These are phyloP conservation scores for Fraxinus ornus DNA, from an alignment of 305 asterid genomes.

Conservation along the genomic window DNA sequence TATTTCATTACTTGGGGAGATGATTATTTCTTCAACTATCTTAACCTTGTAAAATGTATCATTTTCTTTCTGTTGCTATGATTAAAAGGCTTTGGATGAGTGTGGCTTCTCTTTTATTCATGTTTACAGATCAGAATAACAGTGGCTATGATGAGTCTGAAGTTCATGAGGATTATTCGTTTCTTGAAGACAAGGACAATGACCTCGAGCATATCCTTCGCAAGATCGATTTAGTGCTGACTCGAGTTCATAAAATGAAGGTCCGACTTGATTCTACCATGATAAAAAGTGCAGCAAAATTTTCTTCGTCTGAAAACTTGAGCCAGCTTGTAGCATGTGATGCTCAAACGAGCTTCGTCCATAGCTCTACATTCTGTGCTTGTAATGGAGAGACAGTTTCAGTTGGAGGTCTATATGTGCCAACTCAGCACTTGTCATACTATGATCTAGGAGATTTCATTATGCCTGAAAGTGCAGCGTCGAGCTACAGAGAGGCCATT, in stretches of 20 bases:
- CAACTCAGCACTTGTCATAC: conserved; percentile 47
- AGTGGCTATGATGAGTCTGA: conserved; percentile 48
- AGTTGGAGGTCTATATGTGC: conserved; percentile 45
- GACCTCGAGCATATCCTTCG: conserved; percentile 60
- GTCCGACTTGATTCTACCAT: conserved; percentile 56
- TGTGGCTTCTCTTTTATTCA: background rate
- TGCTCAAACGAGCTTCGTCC: conserved; percentile 53
- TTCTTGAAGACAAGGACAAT: conserved; percentile 44
- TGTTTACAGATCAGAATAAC: conserved; percentile 42
- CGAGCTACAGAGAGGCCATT: conserved; percentile 65
- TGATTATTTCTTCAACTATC: background rate
- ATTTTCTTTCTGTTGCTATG: background rate
- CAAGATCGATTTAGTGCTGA: conserved; percentile 60
- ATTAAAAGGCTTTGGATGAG: background rate
- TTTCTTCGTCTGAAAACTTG: conserved; percentile 88
- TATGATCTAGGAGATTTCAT: conserved; percentile 65
- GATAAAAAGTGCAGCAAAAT: conserved; percentile 55
- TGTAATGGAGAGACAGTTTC: conserved; percentile 71
- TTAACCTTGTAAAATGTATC: background rate
- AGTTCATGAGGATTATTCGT: conserved; percentile 36
- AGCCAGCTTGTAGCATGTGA: conserved; percentile 57
- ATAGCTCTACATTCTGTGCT: conserved; percentile 69
- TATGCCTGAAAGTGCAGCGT: conserved; percentile 55
- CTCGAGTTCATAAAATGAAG: conserved; percentile 66
- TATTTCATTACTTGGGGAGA: background rate